Percentiles rank a stretch among this genome's conserved stretches.
These are phyloP conservation scores for Anacardium occidentale DNA, from an alignment of 345 rosid species.

Conservation along the genomic window DNA sequence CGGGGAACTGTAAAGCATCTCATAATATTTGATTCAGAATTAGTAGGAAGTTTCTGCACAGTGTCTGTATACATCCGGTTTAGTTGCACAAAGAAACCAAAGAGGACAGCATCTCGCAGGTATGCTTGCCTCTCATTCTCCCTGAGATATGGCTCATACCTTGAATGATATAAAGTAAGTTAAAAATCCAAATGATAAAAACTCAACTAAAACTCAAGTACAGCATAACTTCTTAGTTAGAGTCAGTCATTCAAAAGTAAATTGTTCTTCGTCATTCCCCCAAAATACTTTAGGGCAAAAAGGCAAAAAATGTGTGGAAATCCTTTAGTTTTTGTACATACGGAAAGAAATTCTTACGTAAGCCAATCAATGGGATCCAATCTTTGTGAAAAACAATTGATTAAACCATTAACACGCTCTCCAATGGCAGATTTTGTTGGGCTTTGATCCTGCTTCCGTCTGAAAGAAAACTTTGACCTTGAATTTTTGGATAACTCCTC, in stretches of 20 bases:
- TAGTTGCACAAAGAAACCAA: conserved; percentile 97
- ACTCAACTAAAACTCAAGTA: background rate
- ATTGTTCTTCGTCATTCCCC: too few species aligned
- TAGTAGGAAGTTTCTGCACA: conserved; percentile 81
- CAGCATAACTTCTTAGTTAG: background rate
- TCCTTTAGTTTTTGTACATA: background rate
- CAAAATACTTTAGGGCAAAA: too few species aligned
- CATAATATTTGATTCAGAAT: conserved; percentile 92
- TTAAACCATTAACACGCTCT: conserved; percentile 60
- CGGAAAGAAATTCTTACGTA: conserved; percentile 58
- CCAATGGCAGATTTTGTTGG: conserved; percentile 45
- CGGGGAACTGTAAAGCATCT: conserved; percentile 91
- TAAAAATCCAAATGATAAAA: background rate
- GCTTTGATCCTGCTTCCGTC: conserved; percentile 65
- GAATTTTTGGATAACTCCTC: conserved; percentile 53
- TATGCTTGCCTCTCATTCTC: conserved; percentile 92
- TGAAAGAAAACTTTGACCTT: conserved; percentile 51
- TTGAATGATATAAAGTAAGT: conserved; percentile 22
- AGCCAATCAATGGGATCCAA: conserved; percentile 99
- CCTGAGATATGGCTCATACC: conserved; percentile 95
- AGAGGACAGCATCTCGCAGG: conserved; percentile 90
- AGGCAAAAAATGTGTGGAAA: background rate
- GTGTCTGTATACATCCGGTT: conserved; percentile 86
- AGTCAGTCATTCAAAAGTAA: conserved; percentile 1
- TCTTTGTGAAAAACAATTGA: conserved; percentile 58